Percentiles rank a stretch among this genome's conserved stretches.
Conservation (phyloP, 441 rosid genomes). For the Adansonia grandidieri region DNA sequence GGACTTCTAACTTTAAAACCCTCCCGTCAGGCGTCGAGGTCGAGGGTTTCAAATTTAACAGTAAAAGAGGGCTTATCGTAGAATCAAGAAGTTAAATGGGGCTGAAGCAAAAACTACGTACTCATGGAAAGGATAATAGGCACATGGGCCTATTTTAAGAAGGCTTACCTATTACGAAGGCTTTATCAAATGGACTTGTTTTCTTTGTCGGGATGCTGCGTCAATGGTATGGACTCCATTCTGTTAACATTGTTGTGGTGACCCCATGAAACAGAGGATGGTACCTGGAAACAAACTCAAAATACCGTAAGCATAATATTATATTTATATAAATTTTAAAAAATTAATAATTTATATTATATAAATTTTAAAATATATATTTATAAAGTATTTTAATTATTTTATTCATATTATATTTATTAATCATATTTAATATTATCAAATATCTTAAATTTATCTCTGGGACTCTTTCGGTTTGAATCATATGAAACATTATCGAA, state of each 20-base stretch:
- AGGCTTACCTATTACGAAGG: not conserved
- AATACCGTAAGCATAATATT: not conserved
- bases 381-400: too few relatives aligned
- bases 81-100: not conserved
- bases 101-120: not conserved
- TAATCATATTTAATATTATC: too few relatives aligned
- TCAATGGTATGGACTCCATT: not conserved
- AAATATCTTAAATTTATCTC: too few relatives aligned
- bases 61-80: not conserved
- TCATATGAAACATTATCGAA: not conserved
- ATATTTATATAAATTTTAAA: too few relatives aligned
- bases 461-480: not conserved
- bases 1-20: constrained; percentile 1
- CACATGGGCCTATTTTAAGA: not conserved
- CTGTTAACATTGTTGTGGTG: not conserved
- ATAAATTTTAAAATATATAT: too few relatives aligned
- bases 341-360: too few relatives aligned
- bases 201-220: not conserved
- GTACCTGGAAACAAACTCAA: not conserved
- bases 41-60: not conserved
- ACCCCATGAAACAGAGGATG: not conserved
- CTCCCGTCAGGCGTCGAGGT: not conserved
- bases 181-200: not conserved
- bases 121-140: not conserved
- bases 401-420: too few relatives aligned